Conservation (phyloP, 164 flowering plant genomes). For the Tetracentron sinense region DNA sequence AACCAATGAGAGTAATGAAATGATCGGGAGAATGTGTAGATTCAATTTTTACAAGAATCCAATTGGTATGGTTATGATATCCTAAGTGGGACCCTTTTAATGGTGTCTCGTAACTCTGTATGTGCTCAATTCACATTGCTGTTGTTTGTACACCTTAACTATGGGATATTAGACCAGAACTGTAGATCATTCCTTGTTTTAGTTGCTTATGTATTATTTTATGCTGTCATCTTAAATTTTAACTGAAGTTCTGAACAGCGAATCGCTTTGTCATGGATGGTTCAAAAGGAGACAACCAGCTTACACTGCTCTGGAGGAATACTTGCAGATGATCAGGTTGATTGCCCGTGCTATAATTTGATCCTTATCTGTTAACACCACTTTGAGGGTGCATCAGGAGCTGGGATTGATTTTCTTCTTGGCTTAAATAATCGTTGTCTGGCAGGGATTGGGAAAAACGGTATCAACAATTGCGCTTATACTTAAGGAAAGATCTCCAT, state of each 20-base stretch:
- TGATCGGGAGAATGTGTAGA: not conserved
- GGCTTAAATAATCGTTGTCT: slow-evolving; percentile 5
- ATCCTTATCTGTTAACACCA: slow-evolving; percentile 16
- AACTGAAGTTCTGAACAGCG: slow-evolving; percentile 44
- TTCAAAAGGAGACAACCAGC: slow-evolving; percentile 67
- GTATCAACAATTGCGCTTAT: slow-evolving; percentile 89
- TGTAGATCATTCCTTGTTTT: not conserved
- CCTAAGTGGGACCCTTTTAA: not conserved
- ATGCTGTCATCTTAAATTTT: slow-evolving; percentile 4
- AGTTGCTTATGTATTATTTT: not conserved
- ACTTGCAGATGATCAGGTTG: slow-evolving; percentile 96
- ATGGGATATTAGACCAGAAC: not conserved
- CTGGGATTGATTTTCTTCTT: not conserved
- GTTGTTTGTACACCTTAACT: not conserved
- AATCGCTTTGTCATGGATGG: slow-evolving; percentile 95
- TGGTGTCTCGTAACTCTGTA: not conserved
- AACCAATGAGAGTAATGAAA: not conserved
- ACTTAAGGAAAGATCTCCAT: slow-evolving; percentile 75
- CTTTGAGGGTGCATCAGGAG: slow-evolving; percentile 2
- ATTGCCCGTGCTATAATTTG: not conserved
- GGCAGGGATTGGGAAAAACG: slow-evolving; percentile 91
- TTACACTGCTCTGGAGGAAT: slow-evolving; percentile 77
- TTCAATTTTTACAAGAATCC: not conserved
- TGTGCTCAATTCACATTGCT: not conserved
- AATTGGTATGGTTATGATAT: not conserved